Percentiles rank a stretch among this genome's conserved stretches.
phyloP scores from a whole-genome alignment of 176 grass and related monocot species.

The Cenchrus purpureus region DNA sequence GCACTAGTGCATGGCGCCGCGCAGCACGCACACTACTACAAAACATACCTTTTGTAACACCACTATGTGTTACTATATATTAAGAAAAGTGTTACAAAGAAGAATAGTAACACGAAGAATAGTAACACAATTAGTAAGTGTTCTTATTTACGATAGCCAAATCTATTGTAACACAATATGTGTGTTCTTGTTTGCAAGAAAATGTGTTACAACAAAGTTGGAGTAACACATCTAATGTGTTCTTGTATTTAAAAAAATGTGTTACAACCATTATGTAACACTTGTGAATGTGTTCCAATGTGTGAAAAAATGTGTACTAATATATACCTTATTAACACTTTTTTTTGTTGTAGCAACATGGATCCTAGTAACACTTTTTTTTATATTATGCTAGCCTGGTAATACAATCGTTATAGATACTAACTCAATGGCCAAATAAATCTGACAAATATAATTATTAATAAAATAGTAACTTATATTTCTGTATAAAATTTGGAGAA shows the following conservation, averaged over 20 bases:
- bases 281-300: neutral
- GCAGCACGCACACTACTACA: too few relatives aligned
- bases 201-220: neutral
- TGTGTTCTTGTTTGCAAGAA: neutral
- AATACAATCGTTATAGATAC: neutral
- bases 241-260: neutral
- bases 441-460: neutral
- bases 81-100: too few relatives aligned
- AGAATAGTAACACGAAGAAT: too few relatives aligned
- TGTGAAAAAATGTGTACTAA: neutral
- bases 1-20: too few relatives aligned
- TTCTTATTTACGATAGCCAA: too few relatives aligned
- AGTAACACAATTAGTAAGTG: too few relatives aligned
- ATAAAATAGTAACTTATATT: neutral
- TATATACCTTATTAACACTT: neutral
- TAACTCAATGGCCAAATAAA: neutral
- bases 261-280: neutral
- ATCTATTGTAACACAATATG: neutral
- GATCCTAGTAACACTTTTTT: neutral
- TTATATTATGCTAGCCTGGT: neutral
- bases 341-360: neutral
- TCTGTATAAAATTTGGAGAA: neutral
- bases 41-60: too few relatives aligned
- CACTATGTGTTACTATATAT: too few relatives aligned
- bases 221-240: neutral